A percentile compares a stretch with the other conserved stretches of the same genome.
Conservation (phyloP, 768 basidiomycete genomes). For the Pleurotus platypus region DNA sequence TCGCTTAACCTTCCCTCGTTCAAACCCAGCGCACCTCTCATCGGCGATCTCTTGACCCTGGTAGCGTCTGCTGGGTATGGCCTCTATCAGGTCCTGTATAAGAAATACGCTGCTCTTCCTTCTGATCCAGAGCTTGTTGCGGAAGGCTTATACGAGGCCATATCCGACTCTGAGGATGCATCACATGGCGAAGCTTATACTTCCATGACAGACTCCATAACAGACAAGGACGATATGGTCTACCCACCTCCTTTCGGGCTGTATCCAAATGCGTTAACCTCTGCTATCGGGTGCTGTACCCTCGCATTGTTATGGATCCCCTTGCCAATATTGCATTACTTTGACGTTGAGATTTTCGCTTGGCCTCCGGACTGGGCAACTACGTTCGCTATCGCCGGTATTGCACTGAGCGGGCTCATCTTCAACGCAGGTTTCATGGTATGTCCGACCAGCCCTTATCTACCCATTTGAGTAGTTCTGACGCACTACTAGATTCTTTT, state of each 20-base stretch:
- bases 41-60: constrained; percentile 75
- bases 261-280: constrained; percentile 79
- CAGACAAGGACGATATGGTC: constrained; percentile 27
- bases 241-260: constrained; percentile 79
- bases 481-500: constrained; percentile 57
- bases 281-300: constrained; percentile 77
- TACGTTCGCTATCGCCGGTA: constrained; percentile 54
- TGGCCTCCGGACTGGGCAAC: constrained; percentile 52
- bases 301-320: constrained; percentile 75
- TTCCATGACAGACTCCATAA: constrained; percentile 13
- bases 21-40: constrained; percentile 49
- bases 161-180: constrained; percentile 36
- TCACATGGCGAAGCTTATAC: constrained; percentile 10
- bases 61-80: constrained; percentile 70
- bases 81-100: constrained; percentile 84
- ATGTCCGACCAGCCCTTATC: constrained; percentile 14
- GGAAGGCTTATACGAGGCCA: constrained; percentile 39
- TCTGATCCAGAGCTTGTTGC: constrained; percentile 52
- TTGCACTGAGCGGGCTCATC: constrained; percentile 65
- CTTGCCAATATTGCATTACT: constrained; percentile 68
- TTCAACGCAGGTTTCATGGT: constrained; percentile 92
- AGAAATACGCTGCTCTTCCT: constrained; percentile 69
- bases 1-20: constrained; percentile 11
- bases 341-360: constrained; percentile 61
- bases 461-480: constrained; percentile 6